Evolutionary conservation across 345 rosid genomes (phyloP).

Genomic region (Lenwebbia sp.): DNA sequence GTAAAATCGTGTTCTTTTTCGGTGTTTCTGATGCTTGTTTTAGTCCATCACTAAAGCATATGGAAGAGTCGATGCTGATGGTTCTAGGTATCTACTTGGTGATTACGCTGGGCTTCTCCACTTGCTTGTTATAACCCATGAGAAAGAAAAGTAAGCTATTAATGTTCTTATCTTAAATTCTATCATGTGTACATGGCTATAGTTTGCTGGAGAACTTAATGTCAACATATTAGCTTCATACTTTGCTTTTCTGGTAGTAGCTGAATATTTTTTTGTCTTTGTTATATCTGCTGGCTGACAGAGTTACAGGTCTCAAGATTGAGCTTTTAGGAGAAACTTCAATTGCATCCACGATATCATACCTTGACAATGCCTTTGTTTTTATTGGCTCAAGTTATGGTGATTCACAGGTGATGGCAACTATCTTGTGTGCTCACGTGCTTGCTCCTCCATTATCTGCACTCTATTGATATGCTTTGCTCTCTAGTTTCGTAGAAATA

Average conservation of each 20-base stretch:
- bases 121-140: slow-evolving; percentile 86
- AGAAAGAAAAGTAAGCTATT: slow-evolving; percentile 73
- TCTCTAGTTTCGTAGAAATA: not conserved
- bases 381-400: slow-evolving; percentile 94
- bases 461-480: not conserved
- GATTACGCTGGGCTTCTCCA: slow-evolving; percentile 86
- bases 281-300: slow-evolving; percentile 3
- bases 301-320: slow-evolving; percentile 92
- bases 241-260: not conserved
- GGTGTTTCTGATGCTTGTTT: slow-evolving; percentile 4
- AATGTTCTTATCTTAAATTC: not conserved
- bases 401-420: slow-evolving; percentile 68
- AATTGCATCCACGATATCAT: slow-evolving; percentile 83
- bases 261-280: not conserved
- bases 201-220: not conserved
- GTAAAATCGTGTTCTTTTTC: not conserved
- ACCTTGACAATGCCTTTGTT: slow-evolving; percentile 81
- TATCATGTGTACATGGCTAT: not conserved
- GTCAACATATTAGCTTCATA: not conserved
- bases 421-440: not conserved
- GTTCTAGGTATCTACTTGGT: slow-evolving; percentile 89
- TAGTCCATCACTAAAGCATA: slow-evolving; percentile 87
- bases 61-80: slow-evolving; percentile 95
- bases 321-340: slow-evolving; percentile 98
- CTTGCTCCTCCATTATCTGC: not conserved